Conservation (phyloP, 2,329 filamentous ascomycete species). For the Calonectria pseudoreteaudii region DNA sequence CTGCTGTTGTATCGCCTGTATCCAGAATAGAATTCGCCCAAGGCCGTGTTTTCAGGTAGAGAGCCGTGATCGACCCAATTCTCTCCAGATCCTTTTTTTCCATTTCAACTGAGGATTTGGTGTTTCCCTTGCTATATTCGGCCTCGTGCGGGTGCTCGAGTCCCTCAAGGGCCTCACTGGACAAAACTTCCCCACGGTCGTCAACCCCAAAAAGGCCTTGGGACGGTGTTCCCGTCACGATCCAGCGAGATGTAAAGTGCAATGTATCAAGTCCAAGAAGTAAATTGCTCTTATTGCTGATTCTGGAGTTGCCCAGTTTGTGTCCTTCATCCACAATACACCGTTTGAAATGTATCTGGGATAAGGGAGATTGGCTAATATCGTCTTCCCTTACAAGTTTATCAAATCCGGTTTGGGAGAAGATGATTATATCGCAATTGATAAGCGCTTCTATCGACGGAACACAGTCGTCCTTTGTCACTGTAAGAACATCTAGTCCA, state of each 20-base stretch:
- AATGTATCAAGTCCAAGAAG: conserved; percentile 64
- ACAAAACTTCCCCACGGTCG: background rate
- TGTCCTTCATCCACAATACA: conserved; percentile 95
- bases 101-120: conserved; percentile 56
- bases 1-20: conserved; percentile 67
- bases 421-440: conserved; percentile 80
- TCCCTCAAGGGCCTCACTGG: background rate
- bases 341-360: conserved; percentile 83
- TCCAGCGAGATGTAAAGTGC: conserved; percentile 82
- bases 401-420: conserved; percentile 81
- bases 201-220: conserved; percentile 81
- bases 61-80: conserved; percentile 72
- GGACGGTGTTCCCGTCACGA: conserved; percentile 91
- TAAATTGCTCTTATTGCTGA: conserved; percentile 66
- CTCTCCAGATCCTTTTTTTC: conserved; percentile 75
- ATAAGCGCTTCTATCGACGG: conserved; percentile 70
- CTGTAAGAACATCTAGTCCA: conserved; percentile 72
- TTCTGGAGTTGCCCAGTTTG: conserved; percentile 76
- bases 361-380: conserved; percentile 68
- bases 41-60: conserved; percentile 81
- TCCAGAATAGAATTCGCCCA: conserved; percentile 75
- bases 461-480: conserved; percentile 66
- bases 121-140: conserved; percentile 36
- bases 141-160: conserved; percentile 28
- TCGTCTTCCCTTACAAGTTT: conserved; percentile 56